phyloP scores from a whole-genome alignment of 2,329 filamentous ascomycete species.

The Sordariomycetes sp. region DNA sequence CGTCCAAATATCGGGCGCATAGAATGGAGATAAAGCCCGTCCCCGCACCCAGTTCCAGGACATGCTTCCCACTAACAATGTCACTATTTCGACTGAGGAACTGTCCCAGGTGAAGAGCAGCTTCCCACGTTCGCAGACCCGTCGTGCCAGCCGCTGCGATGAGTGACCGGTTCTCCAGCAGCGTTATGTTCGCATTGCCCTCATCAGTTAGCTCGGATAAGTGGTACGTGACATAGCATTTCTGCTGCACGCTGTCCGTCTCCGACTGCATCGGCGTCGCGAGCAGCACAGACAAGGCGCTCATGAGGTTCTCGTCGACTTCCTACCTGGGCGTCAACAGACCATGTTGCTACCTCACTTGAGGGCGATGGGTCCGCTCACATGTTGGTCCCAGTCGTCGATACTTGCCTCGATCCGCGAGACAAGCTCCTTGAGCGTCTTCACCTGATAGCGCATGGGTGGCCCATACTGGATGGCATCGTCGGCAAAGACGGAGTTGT shows the following conservation, averaged over 20 bases:
- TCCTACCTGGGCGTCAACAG: slow-evolving; percentile 45
- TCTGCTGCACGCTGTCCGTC: slow-evolving; percentile 56
- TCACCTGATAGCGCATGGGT: slow-evolving; percentile 59
- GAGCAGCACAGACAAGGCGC: slow-evolving; percentile 55
- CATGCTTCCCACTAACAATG: slow-evolving; percentile 40
- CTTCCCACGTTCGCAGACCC: slow-evolving; percentile 74
- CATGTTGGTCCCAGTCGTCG: slow-evolving; percentile 76
- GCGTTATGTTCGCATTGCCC: slow-evolving; percentile 36
- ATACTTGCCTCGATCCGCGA: slow-evolving; percentile 64
- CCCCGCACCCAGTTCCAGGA: slow-evolving; percentile 68
- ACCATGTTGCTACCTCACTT: not conserved
- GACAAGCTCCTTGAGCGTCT: slow-evolving; percentile 66
- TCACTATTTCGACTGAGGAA: slow-evolving; percentile 46
- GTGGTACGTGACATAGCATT: slow-evolving; percentile 66
- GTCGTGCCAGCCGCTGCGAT: slow-evolving; percentile 66
- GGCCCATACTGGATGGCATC: slow-evolving; percentile 46
- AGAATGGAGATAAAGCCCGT: slow-evolving; percentile 69
- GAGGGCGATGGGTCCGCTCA: slow-evolving; percentile 37
- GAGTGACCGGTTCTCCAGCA: slow-evolving; percentile 60
- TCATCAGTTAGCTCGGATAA: slow-evolving; percentile 22
- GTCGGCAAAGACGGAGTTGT: slow-evolving; percentile 55
- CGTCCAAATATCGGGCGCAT: slow-evolving; percentile 57
- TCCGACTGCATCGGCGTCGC: slow-evolving; percentile 55
- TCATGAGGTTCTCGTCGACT: slow-evolving; percentile 74
- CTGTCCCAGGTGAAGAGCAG: slow-evolving; percentile 62